Evolutionary conservation across 805 yeast species (phyloP).

Genomic region (Cyberlindnera maclurae): DNA sequence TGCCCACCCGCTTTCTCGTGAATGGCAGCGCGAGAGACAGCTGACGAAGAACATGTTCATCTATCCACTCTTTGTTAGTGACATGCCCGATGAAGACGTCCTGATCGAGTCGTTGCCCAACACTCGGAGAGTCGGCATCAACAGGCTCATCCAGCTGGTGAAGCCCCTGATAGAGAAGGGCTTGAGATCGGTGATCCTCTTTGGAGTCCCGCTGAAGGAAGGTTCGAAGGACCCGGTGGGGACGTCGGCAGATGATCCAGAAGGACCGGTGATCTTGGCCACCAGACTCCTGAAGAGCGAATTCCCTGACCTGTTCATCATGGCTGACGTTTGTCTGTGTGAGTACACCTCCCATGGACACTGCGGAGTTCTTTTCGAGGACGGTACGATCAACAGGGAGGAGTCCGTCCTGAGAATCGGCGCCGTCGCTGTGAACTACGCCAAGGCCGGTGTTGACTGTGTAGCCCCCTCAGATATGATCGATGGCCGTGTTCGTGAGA

Average conservation of each 20-base stretch:
- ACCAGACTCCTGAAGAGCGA: conserved; percentile 53
- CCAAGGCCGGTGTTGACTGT: conserved; percentile 90
- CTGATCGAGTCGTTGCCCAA: conserved; percentile 76
- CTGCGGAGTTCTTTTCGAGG: conserved; percentile 85
- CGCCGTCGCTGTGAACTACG: conserved; percentile 92
- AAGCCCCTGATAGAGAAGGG: conserved; percentile 70
- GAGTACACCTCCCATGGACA: conserved; percentile 98
- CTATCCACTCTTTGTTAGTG: conserved; percentile 84
- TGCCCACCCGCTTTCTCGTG: conserved; percentile 80
- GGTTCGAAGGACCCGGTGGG: conserved; percentile 78
- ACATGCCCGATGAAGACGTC: conserved; percentile 71
- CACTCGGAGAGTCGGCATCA: conserved; percentile 81
- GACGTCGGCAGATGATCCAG: conserved; percentile 90
- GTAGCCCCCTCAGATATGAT: conserved; percentile 98
- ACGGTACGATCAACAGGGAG: conserved; percentile 76
- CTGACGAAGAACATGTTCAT: conserved; percentile 84
- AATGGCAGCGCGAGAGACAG: conserved; percentile 87
- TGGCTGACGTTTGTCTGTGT: conserved; percentile 94
- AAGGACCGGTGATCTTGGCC: conserved; percentile 87
- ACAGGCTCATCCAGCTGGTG: conserved; percentile 69
- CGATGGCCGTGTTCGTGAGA: conserved; percentile 88
- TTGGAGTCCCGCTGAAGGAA: conserved; percentile 80
- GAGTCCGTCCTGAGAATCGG: conserved; percentile 76
- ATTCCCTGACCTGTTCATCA: conserved; percentile 79
- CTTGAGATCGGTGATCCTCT: conserved; percentile 74